Conservation (phyloP, 2,329 filamentous ascomycete species). For the Aspergillus sp. region DNA sequence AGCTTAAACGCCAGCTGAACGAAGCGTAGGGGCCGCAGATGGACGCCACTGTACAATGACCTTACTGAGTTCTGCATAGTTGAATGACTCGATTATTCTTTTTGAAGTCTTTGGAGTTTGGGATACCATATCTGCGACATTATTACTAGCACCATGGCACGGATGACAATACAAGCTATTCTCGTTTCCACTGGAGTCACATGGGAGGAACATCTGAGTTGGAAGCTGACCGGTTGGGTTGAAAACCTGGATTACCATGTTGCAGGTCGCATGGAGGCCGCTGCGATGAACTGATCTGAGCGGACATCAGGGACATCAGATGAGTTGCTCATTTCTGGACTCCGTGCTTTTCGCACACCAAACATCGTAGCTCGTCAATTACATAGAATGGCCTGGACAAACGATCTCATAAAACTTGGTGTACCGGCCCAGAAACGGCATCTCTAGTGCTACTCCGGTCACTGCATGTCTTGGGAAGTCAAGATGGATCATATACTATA, state of each 20-base stretch:
- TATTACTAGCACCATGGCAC: neutral
- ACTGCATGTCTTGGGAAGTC: no score
- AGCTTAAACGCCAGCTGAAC: neutral
- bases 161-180: neutral
- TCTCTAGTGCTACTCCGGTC: no score
- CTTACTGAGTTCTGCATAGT: neutral
- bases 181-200: neutral
- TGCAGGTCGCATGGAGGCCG: neutral
- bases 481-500: no score
- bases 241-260: neutral
- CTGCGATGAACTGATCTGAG: no score
- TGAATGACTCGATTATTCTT: neutral
- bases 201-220: no score
- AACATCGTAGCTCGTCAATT: no score
- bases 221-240: neutral
- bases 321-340: no score
- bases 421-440: no score
- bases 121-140: conserved; percentile 7
- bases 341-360: no score
- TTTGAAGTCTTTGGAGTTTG: neutral
- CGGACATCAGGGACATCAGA: no score
- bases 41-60: neutral
- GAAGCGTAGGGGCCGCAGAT: neutral
- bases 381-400: no score
- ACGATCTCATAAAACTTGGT: no score